phyloP scores from a whole-genome alignment of 1,284 basidiomycete species.

The Microbotryum lychnidis-dioicae region DNA sequence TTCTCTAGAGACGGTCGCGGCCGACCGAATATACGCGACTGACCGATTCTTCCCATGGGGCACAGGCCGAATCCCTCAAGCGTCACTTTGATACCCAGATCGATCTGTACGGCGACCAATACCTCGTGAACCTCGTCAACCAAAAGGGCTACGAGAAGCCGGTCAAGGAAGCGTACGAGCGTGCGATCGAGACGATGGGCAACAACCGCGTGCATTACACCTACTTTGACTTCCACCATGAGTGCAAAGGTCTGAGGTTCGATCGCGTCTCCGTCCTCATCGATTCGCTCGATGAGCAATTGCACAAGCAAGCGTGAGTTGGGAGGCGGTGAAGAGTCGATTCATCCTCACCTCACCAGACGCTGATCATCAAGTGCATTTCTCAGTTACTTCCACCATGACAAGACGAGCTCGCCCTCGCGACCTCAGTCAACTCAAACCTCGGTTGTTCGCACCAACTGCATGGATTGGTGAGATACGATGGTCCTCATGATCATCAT shows the following conservation, averaged over 20 bases:
- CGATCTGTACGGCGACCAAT: conserved; percentile 67
- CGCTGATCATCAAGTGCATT: neutral
- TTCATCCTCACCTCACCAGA: neutral
- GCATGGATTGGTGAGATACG: conserved; percentile 45
- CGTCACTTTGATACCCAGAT: conserved; percentile 70
- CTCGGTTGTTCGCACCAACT: conserved; percentile 71
- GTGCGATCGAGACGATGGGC: conserved; percentile 49
- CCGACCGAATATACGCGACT: neutral
- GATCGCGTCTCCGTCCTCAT: conserved; percentile 81
- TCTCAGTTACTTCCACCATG: conserved; percentile 61
- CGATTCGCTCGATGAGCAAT: conserved; percentile 63
- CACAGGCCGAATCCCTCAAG: conserved; percentile 60
- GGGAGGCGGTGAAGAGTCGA: neutral
- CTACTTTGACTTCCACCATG: conserved; percentile 97
- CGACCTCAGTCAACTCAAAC: conserved; percentile 53
- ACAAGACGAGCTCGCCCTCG: conserved; percentile 45
- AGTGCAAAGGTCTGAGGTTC: conserved; percentile 93
- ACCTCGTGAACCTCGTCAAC: conserved; percentile 87
- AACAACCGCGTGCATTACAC: conserved; percentile 62
- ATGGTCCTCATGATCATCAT: neutral
- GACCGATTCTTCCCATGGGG: neutral
- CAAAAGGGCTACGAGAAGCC: conserved; percentile 91
- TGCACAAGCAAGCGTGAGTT: conserved; percentile 62
- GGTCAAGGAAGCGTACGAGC: conserved; percentile 92
- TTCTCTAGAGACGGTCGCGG: neutral